Percentiles rank a stretch among this genome's conserved stretches.
phyloP scores from a whole-genome alignment of 768 basidiomycete species.

The Amanita fuliginea region DNA sequence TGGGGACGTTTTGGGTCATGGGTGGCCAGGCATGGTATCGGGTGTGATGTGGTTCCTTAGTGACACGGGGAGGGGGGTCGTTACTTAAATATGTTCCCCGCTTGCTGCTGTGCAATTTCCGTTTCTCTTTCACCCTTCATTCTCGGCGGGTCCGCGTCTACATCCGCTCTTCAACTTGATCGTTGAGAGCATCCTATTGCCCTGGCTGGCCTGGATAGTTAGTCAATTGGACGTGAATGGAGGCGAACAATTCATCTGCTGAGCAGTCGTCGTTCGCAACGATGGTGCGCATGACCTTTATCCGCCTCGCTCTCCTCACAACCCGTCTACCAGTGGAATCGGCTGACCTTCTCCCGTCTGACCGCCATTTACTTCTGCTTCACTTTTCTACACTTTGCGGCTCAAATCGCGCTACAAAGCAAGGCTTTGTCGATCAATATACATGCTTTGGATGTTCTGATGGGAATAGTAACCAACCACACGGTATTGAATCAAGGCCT shows the following conservation, averaged over 20 bases:
- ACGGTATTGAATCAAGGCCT: conserved; percentile 37
- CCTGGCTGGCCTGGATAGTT: neutral
- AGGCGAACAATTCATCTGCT: conserved; percentile 24
- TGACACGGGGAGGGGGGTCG: no score
- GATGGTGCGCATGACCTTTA: conserved; percentile 26
- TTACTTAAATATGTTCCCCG: neutral
- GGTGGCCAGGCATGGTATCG: conserved; percentile 57
- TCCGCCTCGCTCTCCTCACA: neutral
- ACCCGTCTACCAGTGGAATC: conserved; percentile 42
- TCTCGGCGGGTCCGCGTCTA: conserved; percentile 15
- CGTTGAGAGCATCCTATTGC: neutral
- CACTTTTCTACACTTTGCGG: conserved; percentile 50
- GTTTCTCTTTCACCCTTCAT: conserved; percentile 11
- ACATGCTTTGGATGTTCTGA: conserved; percentile 41
- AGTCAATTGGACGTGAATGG: neutral
- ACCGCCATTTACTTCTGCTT: conserved; percentile 59
- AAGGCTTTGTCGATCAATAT: conserved; percentile 57
- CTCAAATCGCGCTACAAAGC: conserved; percentile 62
- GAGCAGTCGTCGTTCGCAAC: conserved; percentile 20
- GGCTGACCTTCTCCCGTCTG: conserved; percentile 56
- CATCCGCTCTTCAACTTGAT: conserved; percentile 17
- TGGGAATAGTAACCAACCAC: conserved; percentile 37
- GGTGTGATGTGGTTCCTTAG: conserved; percentile 10
- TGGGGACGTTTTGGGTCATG: conserved; percentile 44
- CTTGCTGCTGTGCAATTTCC: conserved; percentile 6